A percentile compares a stretch with the other conserved stretches of the same genome.
Evolutionary conservation across 768 basidiomycete species (phyloP).

Genomic region (Russula lepida): DNA sequence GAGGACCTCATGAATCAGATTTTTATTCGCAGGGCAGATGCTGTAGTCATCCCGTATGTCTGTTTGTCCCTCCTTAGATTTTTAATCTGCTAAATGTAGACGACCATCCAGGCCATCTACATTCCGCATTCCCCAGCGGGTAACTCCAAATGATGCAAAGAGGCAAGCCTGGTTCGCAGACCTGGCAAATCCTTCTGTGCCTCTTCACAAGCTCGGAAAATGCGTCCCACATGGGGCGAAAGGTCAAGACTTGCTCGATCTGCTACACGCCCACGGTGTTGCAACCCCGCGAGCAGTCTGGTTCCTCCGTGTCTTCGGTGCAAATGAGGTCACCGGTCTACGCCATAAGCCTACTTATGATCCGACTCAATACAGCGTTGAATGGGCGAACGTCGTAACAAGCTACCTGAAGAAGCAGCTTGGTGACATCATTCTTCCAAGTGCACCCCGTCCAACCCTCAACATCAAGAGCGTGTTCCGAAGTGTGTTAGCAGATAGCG

Average conservation of each 20-base stretch:
- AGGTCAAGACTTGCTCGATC: slow-evolving; percentile 74
- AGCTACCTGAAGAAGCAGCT: slow-evolving; percentile 79
- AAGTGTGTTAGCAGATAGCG: slow-evolving; percentile 63
- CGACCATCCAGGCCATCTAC: slow-evolving; percentile 41
- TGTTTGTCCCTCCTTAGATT: background rate
- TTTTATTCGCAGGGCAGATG: slow-evolving; percentile 53
- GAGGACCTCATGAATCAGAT: slow-evolving; percentile 74
- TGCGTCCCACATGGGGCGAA: slow-evolving; percentile 83
- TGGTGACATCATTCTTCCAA: slow-evolving; percentile 69
- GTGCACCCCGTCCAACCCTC: slow-evolving; percentile 62
- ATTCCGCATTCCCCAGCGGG: slow-evolving; percentile 76
- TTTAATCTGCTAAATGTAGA: background rate
- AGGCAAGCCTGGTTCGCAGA: slow-evolving; percentile 79
- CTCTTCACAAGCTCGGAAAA: slow-evolving; percentile 73
- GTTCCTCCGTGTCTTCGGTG: slow-evolving; percentile 81
- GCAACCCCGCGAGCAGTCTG: slow-evolving; percentile 78
- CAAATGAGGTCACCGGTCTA: slow-evolving; percentile 74
- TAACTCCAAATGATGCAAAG: slow-evolving; percentile 72
- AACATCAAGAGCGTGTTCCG: slow-evolving; percentile 84
- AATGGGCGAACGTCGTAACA: slow-evolving; percentile 78
- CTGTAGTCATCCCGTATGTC: slow-evolving; percentile 54
- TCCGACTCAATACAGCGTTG: slow-evolving; percentile 73
- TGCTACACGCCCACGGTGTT: slow-evolving; percentile 67
- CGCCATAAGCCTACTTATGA: slow-evolving; percentile 75
- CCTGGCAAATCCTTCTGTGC: slow-evolving; percentile 72